phyloP scores from a whole-genome alignment of 2,329 filamentous ascomycete genomes.

The Pyrenochaeta sp. region DNA sequence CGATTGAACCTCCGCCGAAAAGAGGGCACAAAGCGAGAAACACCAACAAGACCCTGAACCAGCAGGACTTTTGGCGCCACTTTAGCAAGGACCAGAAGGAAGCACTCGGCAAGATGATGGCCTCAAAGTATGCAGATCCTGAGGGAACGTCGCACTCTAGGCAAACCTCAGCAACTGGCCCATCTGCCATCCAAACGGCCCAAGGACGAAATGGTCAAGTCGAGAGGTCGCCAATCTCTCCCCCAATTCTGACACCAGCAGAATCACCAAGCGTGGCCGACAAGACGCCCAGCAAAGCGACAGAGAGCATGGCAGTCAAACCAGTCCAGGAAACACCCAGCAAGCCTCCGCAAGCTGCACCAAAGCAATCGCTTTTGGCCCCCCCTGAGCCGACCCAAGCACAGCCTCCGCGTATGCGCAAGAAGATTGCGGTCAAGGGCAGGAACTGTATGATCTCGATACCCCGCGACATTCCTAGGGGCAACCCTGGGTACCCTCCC shows the following conservation, averaged over 20 bases:
- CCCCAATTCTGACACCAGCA: conserved; percentile 22
- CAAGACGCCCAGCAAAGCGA: conserved; percentile 24
- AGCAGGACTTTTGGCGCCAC: conserved; percentile 58
- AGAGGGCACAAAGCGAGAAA: conserved; percentile 52
- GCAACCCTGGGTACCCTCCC: conserved; percentile 51
- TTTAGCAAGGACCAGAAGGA: conserved; percentile 48
- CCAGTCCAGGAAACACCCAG: conserved; percentile 2
- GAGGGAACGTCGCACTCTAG: conserved; percentile 44
- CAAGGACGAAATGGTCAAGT: conserved; percentile 24
- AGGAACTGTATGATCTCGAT: conserved; percentile 56
- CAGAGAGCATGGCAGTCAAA: conserved; percentile 8
- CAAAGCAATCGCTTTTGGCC: conserved; percentile 20
- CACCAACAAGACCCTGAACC: conserved; percentile 58
- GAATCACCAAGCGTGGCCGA: conserved; percentile 27
- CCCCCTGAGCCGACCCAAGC: conserved; percentile 24
- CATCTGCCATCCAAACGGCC: conserved; percentile 16
- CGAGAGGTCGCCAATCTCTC: conserved; percentile 27
- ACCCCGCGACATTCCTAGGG: conserved; percentile 51
- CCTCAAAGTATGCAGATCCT: conserved; percentile 50
- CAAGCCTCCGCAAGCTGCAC: conserved; percentile 10
- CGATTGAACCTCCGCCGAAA: conserved; percentile 32
- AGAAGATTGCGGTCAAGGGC: conserved; percentile 55
- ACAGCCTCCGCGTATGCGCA: conserved; percentile 49
- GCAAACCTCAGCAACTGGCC: conserved; percentile 29
- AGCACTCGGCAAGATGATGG: conserved; percentile 50